Evolutionary conservation across 2,329 filamentous ascomycete genomes (phyloP), one percentile per base, ranked within the genome.

Genomic region (Fusarium subglutinans): DNA sequence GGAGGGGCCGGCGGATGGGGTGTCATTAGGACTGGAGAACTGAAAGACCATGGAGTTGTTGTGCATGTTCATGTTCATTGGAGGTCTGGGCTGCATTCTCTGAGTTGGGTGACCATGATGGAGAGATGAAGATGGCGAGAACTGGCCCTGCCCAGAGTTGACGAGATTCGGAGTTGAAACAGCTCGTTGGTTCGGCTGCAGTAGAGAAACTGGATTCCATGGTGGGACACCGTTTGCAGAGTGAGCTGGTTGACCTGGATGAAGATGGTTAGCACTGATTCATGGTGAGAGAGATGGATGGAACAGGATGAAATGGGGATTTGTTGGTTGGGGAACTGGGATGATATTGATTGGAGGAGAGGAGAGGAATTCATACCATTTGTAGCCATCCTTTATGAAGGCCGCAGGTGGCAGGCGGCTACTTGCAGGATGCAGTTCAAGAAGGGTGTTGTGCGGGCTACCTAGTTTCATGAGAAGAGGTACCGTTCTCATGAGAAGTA

Each of bases 191-290:
- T 78, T 78, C 28, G 84, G 84, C 73, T 85, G 83, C 56, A 86
- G 79, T 57, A 85, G 72, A 20, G 80, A 79, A 51, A 80, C 80
- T n/a, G 84, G 81, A 68, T 85, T 84, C 83, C 86, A 87, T 58
- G 81, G 72, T 37, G 78, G 78, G 72, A 80, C 59, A 48, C 74
- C 76, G 51, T 69, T 78, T 53, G 78, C 69, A 61, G 79, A 59
- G 55, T 74, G 74, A 67, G 80, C 75, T 66, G 75, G 68, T 69
- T 77, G 79, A 65, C 78, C 82, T 82, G 68, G 63, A 43, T 24
- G 41, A 51, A 51, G 66, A 72, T 56, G 28, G 65, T 74, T 54
- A 73, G 72, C 59, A n/a, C 45, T 48, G 26, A 28, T 28, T 47
- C 45, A 35, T 47, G 26, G 14, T 74, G 54, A 76, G 60, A 61